Conservation (phyloP, 305 asterid species). For the Petunia hybrid region DNA sequence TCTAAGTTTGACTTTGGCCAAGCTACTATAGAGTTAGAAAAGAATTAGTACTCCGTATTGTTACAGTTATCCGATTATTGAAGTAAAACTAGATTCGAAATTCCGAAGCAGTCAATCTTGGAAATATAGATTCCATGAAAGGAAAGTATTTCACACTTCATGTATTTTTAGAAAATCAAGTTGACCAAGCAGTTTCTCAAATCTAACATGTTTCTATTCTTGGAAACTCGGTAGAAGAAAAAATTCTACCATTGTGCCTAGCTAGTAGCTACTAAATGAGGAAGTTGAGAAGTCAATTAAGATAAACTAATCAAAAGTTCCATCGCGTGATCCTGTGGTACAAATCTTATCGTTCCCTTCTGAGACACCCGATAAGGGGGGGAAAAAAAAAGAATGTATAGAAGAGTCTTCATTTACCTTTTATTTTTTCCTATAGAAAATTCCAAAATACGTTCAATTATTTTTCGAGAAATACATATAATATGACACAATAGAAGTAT, state of each 20-base stretch:
- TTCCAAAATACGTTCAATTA: not conserved
- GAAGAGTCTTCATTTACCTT: not conserved
- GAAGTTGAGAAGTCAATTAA: not conserved
- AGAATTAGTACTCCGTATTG: not conserved
- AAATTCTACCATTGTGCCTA: no score
- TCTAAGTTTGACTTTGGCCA: conserved; percentile 28
- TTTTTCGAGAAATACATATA: not conserved
- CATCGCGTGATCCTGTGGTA: no score
- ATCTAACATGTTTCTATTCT: not conserved
- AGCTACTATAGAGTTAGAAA: not conserved
- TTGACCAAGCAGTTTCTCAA: not conserved
- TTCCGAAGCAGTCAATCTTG: conserved; percentile 10
- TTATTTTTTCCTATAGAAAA: not conserved
- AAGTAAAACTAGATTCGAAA: not conserved
- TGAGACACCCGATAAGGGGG: no score
- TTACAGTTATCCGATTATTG: not conserved
- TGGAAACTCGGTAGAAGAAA: no score
- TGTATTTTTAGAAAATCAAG: not conserved
- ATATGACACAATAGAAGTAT: not conserved
- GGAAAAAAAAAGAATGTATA: not conserved
- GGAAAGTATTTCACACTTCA: conserved; percentile 6
- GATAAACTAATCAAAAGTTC: not conserved
- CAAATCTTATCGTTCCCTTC: no score
- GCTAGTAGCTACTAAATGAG: not conserved
- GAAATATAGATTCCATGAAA: not conserved